Evolutionary conservation across 176 grass and related monocot genomes (phyloP), one percentile per base, ranked within the genome.

Genomic region (Paspalum vaginatum): DNA sequence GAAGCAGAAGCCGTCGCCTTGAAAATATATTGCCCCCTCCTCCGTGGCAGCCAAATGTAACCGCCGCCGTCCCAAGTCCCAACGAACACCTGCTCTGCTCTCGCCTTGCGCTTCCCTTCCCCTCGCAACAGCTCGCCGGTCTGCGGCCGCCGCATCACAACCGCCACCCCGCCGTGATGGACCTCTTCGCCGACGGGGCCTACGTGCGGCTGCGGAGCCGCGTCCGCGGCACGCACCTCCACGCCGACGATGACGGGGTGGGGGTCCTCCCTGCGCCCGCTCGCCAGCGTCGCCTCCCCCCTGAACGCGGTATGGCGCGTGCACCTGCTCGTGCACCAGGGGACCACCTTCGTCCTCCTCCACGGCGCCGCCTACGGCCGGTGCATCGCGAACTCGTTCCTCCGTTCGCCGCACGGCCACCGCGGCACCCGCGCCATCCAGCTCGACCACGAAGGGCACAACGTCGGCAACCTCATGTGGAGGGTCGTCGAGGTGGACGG

Each of bases 321-420:
- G 27, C 26, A 63, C 6, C 61, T 6, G 53, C 71, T n/a, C 64
- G 5, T 1, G 2, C 11, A 10, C 44, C 9, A 46, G 8, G 44
- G 44, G 44, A 10, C 9, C 8, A 1, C 44, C 44, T 56, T 56
- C 22, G 58, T 11, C 22, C 58, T 61, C 58, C 11, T 61, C 24
- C 11, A 27, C n/a, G 58, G 68, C 68, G 45, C 8, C 22, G 45
- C 68, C 68, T 70, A 70, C 68, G 68, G 68, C 44, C 68, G 44
- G 22, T 70, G 49, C 68, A 44, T 70, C 68, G 68, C 68, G 13
- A 0, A 16, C 68, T 9, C 22, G 11, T 2, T 9, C 9, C 25
- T 2, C 15, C 0, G 0, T 14, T 17, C 45, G 43, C 44, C 59
- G 26, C 0, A 2, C 42, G 40, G 24, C 26, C 0, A 7, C 53